Base-by-base conservation (phyloP, 2,329 filamentous ascomycete genomes). In the Colletotrichum abscissum region DNA sequence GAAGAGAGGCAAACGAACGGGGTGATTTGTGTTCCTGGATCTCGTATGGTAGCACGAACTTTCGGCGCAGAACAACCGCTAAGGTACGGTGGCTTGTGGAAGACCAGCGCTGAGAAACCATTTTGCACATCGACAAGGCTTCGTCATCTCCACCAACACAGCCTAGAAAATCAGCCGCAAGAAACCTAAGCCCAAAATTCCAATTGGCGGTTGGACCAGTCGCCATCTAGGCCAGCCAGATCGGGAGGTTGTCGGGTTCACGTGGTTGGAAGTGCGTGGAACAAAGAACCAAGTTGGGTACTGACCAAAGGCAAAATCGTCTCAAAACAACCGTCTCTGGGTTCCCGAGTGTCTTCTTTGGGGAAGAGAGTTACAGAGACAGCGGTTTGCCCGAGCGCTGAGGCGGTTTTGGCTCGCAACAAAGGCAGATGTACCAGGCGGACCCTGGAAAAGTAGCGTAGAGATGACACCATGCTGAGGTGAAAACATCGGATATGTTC, bases 381-480 rank as follows among this genome's bases (percentile, higher is more conserved):
- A 69, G 49, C 54, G 54, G 49, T 42, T 24, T 56, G 55, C 22
- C 46, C 55, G 54, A 60, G 67, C 60, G 64, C 56, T 49, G 64
- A 28, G 33, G 16, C 46, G 22, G 8, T 19, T 14, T 63, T 52
- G 54, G 30, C 54, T 59, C 26, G 54, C 60, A 46, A 66, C 42
- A 59, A 74, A 26, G 69, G 69, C 12, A 73, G 73, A 49, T 60
- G 63, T 49, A 35, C 68, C 26, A 62, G 42, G 35, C 55, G 28
- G 28, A 67, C 52, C 52, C 60, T 56, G 28, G 60, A 12, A 19
- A 38, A 38, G 30, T 42, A n/a, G n/a, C 28, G 28, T 58, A 5
- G 70, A 75, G 52, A 73, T 73, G 70, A 73, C 59, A 69, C 66
- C 59, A 65, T 69, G 46, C 26, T 22, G 28, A 60, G 46, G 54